Conservation (phyloP, 345 rosid species). For the Euphorbia pulcherrima region DNA sequence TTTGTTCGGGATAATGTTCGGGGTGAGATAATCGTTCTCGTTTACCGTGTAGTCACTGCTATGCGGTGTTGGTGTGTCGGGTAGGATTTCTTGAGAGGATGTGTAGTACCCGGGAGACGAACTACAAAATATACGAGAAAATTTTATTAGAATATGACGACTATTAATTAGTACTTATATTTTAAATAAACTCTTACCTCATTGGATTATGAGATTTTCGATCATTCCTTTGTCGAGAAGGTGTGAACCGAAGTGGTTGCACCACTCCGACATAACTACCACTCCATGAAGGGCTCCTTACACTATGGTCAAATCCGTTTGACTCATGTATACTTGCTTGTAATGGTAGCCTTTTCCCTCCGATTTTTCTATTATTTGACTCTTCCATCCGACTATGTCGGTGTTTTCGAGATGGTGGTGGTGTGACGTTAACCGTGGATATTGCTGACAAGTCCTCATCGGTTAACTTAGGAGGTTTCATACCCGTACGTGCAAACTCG, state of each 20-base stretch:
- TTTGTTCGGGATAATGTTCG: slow-evolving; percentile 10
- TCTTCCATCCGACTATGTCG: slow-evolving; percentile 2
- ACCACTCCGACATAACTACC: slow-evolving; percentile 38
- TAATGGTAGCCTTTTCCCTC: slow-evolving; percentile 30
- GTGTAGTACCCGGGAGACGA: slow-evolving; percentile 44
- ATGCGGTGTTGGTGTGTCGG: slow-evolving; percentile 53
- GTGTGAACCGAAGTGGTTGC: slow-evolving; percentile 43
- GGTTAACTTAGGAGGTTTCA: slow-evolving; percentile 45
- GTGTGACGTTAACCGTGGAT: slow-evolving; percentile 12
- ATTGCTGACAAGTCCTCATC: slow-evolving; percentile 30
- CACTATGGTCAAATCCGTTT: slow-evolving; percentile 40
- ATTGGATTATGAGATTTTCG: slow-evolving; percentile 29
- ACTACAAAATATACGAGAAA: too few relatives aligned
- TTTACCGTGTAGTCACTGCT: slow-evolving; percentile 74
- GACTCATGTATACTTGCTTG: slow-evolving; percentile 16
- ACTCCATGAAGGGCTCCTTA: slow-evolving; percentile 64
- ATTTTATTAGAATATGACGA: too few relatives aligned
- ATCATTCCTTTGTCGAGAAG: slow-evolving; percentile 35
- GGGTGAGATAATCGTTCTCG: slow-evolving; percentile 57
- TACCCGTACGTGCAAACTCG: slow-evolving; percentile 46
- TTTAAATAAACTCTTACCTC: slow-evolving; percentile 32
- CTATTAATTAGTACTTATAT: too few relatives aligned
- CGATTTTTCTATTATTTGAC: neutral
- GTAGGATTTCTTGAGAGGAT: slow-evolving; percentile 42
- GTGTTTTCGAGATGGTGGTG: neutral